phyloP scores from a whole-genome alignment of 306 rosid species.

The Hippophae gyantsensis region DNA sequence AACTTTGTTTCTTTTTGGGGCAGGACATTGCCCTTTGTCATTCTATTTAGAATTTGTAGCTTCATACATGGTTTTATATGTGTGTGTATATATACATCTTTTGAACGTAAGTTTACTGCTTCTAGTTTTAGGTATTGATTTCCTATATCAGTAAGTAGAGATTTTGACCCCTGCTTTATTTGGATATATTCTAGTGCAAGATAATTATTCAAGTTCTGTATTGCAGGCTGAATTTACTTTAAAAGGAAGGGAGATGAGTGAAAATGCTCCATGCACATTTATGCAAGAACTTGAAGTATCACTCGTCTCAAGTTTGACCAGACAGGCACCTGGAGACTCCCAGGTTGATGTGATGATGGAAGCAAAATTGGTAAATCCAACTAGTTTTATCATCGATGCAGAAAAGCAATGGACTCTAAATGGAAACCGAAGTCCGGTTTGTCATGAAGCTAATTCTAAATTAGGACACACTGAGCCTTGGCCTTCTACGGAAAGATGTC shows the following conservation, averaged over 20 bases:
- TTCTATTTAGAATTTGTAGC: no score
- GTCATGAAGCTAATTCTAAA: constrained; percentile 18
- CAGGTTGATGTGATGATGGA: constrained; percentile 15
- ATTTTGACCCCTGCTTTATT: background rate
- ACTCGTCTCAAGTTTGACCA: constrained; percentile 19
- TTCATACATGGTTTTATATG: no score
- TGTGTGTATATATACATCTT: no score
- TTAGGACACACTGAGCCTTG: constrained; percentile 24
- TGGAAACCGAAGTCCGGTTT: constrained; percentile 20
- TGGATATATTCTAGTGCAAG: constrained; percentile 16
- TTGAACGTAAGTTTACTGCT: background rate
- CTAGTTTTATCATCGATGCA: constrained; percentile 16
- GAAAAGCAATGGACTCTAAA: constrained; percentile 21
- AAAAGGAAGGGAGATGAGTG: constrained; percentile 27
- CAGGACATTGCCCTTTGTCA: no score
- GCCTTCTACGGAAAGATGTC: constrained; percentile 22
- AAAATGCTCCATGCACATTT: constrained; percentile 18
- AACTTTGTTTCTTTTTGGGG: no score
- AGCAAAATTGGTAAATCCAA: constrained; percentile 19
- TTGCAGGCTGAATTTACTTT: constrained; percentile 27
- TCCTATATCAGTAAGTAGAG: background rate
- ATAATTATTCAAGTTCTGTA: constrained; percentile 6
- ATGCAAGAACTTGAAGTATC: constrained; percentile 16
- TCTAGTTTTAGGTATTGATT: background rate
- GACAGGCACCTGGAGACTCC: constrained; percentile 16